Base-by-base conservation (phyloP, 208 protist genomes). In the Crithidia fasciculata region DNA sequence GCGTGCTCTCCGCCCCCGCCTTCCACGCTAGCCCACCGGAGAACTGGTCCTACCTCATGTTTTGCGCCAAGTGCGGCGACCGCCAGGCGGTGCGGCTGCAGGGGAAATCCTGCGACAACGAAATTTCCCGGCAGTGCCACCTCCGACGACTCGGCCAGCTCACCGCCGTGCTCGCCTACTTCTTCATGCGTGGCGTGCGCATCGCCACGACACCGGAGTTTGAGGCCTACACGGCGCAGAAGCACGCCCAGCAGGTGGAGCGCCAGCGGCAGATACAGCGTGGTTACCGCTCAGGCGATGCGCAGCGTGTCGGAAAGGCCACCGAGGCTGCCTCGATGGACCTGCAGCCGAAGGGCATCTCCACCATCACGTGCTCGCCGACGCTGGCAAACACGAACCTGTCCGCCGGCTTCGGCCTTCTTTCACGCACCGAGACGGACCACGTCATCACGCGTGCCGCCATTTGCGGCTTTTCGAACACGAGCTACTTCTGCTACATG, bases 401-500 rank as follows among this genome's bases (percentile, higher is more conserved):
- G 7, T 8, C 59, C 13, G 19, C 50, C n/a, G 58, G 59, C 64
- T 59, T 62, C 2, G 41, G 49, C 9, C 41, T 74, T 18, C 62
- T 84, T 9, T 81, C 83, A 7, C 81, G 83, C 19, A 80, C 61
- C 3, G 74, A 83, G 69, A 83, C 76, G 28, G 86, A 90, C 59
- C 74, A 71, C 52, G 61, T 86, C 45, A 73, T 89, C 52, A 80
- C 76, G 19, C 54, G 72, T 9, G 85, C 86, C 44, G 75, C 78
- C 19, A 74, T 97, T 66, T 78, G 77, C 59, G 96, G 96, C 55
- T 87, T 98, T 36, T 72, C 82, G 2, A 98, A 98, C 76, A 72
- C 83, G 43, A 90, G 91, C 60, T 98, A 98, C 74, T 98, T 95
- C 13, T 99, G 98, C 78, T 99, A 98, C 76, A 94, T 99, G 81